Conservation (phyloP, 2,329 filamentous ascomycete species). For the Colletotrichum filicis region DNA sequence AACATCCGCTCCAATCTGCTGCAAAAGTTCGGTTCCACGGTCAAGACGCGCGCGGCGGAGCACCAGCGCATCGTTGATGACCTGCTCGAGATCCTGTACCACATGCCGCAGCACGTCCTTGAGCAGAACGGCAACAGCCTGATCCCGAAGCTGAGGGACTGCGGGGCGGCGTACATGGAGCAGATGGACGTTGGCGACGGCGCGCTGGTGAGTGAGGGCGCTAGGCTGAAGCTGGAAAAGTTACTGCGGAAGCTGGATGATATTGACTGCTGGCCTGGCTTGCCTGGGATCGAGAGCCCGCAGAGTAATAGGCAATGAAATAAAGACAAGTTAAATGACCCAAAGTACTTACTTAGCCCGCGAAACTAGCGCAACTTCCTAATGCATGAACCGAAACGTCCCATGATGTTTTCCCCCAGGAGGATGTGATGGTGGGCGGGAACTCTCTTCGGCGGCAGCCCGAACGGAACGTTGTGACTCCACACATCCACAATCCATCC, state of each 20-base stretch:
- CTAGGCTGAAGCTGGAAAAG: constrained; percentile 40
- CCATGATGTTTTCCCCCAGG: neutral
- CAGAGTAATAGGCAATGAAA: constrained; percentile 7
- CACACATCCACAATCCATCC: constrained; percentile 18
- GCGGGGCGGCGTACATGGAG: constrained; percentile 48
- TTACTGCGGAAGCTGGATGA: constrained; percentile 44
- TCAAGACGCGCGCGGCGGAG: constrained; percentile 31
- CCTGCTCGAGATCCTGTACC: constrained; percentile 48
- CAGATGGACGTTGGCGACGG: constrained; percentile 25
- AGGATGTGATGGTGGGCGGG: neutral
- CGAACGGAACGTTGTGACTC: constrained; percentile 12
- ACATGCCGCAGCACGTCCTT: constrained; percentile 45
- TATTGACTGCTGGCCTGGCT: constrained; percentile 45
- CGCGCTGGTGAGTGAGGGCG: constrained; percentile 30
- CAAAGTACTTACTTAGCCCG: neutral
- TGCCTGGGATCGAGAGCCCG: constrained; percentile 7
- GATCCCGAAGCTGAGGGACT: constrained; percentile 50
- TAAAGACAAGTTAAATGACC: neutral
- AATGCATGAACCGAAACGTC: neutral
- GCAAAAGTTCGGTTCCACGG: constrained; percentile 42
- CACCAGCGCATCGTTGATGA: constrained; percentile 48
- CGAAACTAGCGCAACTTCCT: neutral
- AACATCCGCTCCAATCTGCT: constrained; percentile 49
- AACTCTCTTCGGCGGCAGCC: neutral
- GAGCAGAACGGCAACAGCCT: constrained; percentile 47